Base-by-base conservation (phyloP, 139 green algal species). In the Ostreobium quekettii region DNA sequence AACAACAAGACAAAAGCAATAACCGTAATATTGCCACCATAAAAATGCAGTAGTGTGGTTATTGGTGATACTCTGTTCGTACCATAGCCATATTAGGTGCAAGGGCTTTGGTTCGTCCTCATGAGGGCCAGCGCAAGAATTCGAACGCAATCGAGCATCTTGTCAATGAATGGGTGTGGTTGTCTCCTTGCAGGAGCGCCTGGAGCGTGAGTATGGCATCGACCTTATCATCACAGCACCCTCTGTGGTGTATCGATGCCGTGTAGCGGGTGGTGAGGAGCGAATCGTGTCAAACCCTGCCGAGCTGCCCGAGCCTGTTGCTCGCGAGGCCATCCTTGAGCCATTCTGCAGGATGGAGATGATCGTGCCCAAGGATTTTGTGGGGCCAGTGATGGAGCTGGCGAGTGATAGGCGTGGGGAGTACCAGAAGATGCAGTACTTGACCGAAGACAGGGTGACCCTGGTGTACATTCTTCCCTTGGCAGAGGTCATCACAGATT, bases 191-290 rank as follows among this genome's bases (percentile, higher is more conserved):
- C 85, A 97, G 82, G 93, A 99, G 82, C 85, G 93, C 0, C 66
- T 99, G 35, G 93, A 99, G 87, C 85, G 93, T 22, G 93, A 99
- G 82, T 97, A 97, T 67, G 76, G 93, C 74, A 71, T 99, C 60
- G 86, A 97, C 72, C 83, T 99, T 30, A 95, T 99, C 80, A 96
- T 89, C 67, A 98, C 93, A 3, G 92, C 93, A 1, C 93, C 93
- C 61, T 92, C 90, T 0, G 94, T 99, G n/a, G 86, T 96, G 32
- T 95, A 95, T 78, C 78, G 76, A 64, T 92, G 81, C 75, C 64
- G 65, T 4, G 82, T 66, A 2, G 83, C 67, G 0, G 75, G 90
- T 47, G 85, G 87, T 26, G 46, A 84, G 61, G 86, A 89, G 76
- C 35, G 84, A 8, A 66, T 78, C 2, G 75, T 92, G 36, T 64